Evolutionary conservation across 225 moss, liverwort and hornwort genomes (phyloP), one percentile per base, ranked within the genome.

Genomic region (Polytrichum formosum): DNA sequence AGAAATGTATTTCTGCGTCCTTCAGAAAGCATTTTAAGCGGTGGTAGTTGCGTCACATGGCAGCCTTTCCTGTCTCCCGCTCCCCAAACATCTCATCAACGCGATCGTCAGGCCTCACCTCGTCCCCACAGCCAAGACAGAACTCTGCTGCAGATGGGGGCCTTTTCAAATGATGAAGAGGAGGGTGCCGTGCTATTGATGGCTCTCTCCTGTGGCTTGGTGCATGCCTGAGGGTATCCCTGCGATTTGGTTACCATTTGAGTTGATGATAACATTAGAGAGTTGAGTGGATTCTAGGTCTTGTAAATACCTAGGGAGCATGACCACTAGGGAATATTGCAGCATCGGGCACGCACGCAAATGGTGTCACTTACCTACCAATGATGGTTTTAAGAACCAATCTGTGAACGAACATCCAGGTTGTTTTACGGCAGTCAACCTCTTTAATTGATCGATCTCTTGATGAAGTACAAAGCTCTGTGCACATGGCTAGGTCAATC

Each of bases 201-300:
- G 89, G 89, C 89, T 25, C 77, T 89, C 1, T 89, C 89, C 0
- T 86, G 81, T 46, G 89, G 89, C 71, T 61, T 86, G 69, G 86
- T 84, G 54, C 69, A 72, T 27, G 78, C 68, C 28, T 86, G 68
- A 85, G 23, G 9, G n/a, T 21, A 20, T 30, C 22, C 28, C 4
- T 64, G 54, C 71, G 70, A 60, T 68, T 64, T 31, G 61, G 1
- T 26, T 37, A 17, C 62, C 18, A 70, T 46, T 64, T 7, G 27
- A 66, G 74, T 55, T 22, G 46, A 72, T 76, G 55, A 46, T 10
- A 20, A 22, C 30, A 59, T 58, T 54, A 22, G 70, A 53, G 61
- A 73, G 62, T 53, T 61, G 28, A 25, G 68, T 73, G 71, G 60
- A 23, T 68, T 23, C 17, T 8, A 69, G 82, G 79, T 73, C 76